Percentiles rank a stretch among this genome's conserved stretches.
Evolutionary conservation across 2,329 filamentous ascomycete species (phyloP).

Genomic region (Verticillium nubilum): DNA sequence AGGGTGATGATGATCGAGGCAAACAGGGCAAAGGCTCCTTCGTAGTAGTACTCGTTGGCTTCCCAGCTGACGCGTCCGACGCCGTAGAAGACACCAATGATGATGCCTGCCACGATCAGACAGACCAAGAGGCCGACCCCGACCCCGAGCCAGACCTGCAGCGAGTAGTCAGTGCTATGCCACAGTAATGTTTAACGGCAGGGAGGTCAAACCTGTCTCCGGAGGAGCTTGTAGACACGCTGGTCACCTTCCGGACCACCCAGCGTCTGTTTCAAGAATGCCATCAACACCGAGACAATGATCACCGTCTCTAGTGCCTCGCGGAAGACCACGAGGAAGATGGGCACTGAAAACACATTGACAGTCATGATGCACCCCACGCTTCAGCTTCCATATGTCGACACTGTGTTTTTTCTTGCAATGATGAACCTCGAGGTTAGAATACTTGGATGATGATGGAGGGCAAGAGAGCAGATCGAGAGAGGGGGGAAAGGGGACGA

Average conservation of each 20-base stretch:
- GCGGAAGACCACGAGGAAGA: conserved; percentile 89
- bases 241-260: conserved; percentile 56
- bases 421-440: neutral
- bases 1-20: conserved; percentile 76
- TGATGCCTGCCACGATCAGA: conserved; percentile 53
- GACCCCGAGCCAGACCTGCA: conserved; percentile 57
- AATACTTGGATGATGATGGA: neutral
- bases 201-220: conserved; percentile 48
- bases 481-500: neutral
- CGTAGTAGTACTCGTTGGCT: conserved; percentile 69
- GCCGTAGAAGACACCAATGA: conserved; percentile 67
- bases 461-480: neutral
- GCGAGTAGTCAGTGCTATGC: neutral
- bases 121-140: conserved; percentile 54
- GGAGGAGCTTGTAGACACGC: conserved; percentile 60
- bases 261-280: conserved; percentile 79
- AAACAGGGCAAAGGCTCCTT: conserved; percentile 71
- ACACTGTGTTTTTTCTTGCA: neutral
- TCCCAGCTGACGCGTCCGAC: conserved; percentile 63
- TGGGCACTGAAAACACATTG: conserved; percentile 69
- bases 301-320: conserved; percentile 80
- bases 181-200: neutral
- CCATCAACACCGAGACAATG: conserved; percentile 79
- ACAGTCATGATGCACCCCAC: conserved; percentile 44
- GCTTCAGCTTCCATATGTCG: neutral